Conservation (phyloP, 1,139 yeast genomes). For the Saccharomyces uvarum region DNA sequence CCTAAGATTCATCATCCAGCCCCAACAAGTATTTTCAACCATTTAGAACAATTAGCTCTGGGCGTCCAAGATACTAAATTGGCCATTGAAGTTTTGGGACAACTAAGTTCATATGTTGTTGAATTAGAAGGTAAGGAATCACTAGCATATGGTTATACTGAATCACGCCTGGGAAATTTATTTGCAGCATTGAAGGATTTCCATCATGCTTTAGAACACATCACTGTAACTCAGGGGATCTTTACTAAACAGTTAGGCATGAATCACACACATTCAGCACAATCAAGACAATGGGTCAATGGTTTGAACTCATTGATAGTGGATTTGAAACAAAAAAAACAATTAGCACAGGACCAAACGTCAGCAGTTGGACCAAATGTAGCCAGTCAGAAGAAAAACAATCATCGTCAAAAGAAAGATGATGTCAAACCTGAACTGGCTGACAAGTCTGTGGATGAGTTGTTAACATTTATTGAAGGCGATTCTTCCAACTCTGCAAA, state of each 20-base stretch:
- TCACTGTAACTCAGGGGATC: conserved; percentile 55
- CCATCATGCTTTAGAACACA: conserved; percentile 45
- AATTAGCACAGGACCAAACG: conserved; percentile 20
- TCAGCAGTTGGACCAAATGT: conserved; percentile 12
- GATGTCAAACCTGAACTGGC: conserved; percentile 49
- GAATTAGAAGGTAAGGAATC: conserved; percentile 49
- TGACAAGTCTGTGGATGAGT: conserved; percentile 57
- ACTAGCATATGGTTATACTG: conserved; percentile 55
- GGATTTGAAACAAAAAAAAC: conserved; percentile 25
- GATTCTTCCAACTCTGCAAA: conserved; percentile 23
- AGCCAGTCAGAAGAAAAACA: conserved; percentile 6
- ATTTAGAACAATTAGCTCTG: conserved; percentile 49
- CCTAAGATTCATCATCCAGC: conserved; percentile 61
- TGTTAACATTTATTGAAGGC: conserved; percentile 60
- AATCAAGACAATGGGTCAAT: conserved; percentile 51
- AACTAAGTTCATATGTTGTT: conserved; percentile 42
- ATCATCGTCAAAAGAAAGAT: conserved; percentile 26
- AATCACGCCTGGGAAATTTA: conserved; percentile 47
- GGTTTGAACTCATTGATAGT: conserved; percentile 33
- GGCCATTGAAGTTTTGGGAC: conserved; percentile 44
- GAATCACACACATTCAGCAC: conserved; percentile 30
- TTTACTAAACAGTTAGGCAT: conserved; percentile 47
- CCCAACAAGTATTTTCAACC: conserved; percentile 55
- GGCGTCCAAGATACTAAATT: conserved; percentile 33
- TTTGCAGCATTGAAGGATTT: conserved; percentile 50